Conservation (phyloP, 2,329 filamentous ascomycete genomes). For the Helotiales sp. region DNA sequence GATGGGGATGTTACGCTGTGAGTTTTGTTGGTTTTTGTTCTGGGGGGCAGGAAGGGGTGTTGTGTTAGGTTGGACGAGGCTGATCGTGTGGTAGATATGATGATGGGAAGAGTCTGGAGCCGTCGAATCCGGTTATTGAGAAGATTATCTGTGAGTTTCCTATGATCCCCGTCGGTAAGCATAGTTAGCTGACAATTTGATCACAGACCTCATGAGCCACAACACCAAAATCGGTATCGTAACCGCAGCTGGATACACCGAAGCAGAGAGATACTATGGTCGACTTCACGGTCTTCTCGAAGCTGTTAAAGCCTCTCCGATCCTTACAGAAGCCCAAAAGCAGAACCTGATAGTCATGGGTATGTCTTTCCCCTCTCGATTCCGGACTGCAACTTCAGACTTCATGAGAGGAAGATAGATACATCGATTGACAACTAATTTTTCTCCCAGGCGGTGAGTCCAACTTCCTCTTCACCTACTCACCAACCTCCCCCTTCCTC, state of each 20-base stretch:
- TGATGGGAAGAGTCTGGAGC: conserved; percentile 79
- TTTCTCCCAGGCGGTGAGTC: conserved; percentile 72
- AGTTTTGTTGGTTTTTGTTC: conserved; percentile 1
- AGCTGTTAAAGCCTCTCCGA: conserved; percentile 65
- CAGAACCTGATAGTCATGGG: conserved; percentile 86
- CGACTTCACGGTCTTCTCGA: conserved; percentile 87
- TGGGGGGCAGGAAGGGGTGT: neutral
- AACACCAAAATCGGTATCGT: conserved; percentile 92
- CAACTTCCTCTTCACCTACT: conserved; percentile 91
- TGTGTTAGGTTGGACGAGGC: conserved; percentile 62
- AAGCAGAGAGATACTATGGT: conserved; percentile 82
- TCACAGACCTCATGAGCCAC: conserved; percentile 68
- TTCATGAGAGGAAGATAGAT: neutral
- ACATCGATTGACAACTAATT: neutral
- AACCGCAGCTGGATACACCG: conserved; percentile 93
- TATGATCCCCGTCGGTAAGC: neutral
- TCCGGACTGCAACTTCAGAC: too few relatives aligned
- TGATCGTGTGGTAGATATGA: conserved; percentile 57
- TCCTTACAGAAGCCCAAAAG: conserved; percentile 69
- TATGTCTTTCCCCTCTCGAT: conserved; percentile 20
- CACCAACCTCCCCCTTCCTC: conserved; percentile 65
- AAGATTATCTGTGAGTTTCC: conserved; percentile 51
- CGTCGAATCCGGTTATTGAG: conserved; percentile 77
- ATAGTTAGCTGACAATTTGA: neutral
- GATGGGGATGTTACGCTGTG: conserved; percentile 95